Conservation (phyloP, 2,329 filamentous ascomycete species). For the Botrytis hyacinthi region DNA sequence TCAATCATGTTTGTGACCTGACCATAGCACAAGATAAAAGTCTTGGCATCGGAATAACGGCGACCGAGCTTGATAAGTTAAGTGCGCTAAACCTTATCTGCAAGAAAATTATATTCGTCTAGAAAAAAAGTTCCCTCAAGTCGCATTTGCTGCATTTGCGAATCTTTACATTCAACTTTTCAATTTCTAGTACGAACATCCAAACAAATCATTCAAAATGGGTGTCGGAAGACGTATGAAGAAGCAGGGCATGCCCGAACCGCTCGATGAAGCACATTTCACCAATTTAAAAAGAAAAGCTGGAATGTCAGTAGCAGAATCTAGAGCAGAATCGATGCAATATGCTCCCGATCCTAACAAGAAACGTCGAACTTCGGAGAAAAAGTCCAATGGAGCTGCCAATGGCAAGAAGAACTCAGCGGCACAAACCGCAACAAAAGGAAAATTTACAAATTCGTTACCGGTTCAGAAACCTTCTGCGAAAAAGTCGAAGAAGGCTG, state of each 20-base stretch:
- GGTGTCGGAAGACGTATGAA: slow-evolving; percentile 89
- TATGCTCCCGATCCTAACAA: slow-evolving; percentile 42
- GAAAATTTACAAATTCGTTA: slow-evolving; percentile 40
- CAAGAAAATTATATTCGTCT: slow-evolving; percentile 25
- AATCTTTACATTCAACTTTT: slow-evolving; percentile 19
- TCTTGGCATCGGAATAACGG: slow-evolving; percentile 26
- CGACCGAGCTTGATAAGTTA: slow-evolving; percentile 20
- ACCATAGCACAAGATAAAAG: background rate
- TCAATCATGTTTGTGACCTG: background rate
- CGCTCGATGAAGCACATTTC: slow-evolving; percentile 76
- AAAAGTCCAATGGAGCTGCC: slow-evolving; percentile 32
- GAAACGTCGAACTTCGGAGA: slow-evolving; percentile 59
- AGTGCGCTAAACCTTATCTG: slow-evolving; percentile 31
- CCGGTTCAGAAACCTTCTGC: slow-evolving; percentile 38
- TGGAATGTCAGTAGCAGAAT: slow-evolving; percentile 61
- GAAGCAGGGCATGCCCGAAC: slow-evolving; percentile 85
- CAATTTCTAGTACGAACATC: slow-evolving; percentile 11
- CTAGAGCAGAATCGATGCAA: slow-evolving; percentile 48
- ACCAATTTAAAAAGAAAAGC: slow-evolving; percentile 84
- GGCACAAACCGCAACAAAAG: slow-evolving; percentile 36
- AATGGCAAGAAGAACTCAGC: slow-evolving; percentile 37
- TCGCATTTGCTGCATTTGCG: slow-evolving; percentile 16
- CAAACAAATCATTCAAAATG: slow-evolving; percentile 56
- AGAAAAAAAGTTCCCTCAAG: slow-evolving; percentile 27
- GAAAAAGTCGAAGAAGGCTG: slow-evolving; percentile 40